Conservation (phyloP, 176 grass and related monocot genomes). For the Guadua angustifolia region DNA sequence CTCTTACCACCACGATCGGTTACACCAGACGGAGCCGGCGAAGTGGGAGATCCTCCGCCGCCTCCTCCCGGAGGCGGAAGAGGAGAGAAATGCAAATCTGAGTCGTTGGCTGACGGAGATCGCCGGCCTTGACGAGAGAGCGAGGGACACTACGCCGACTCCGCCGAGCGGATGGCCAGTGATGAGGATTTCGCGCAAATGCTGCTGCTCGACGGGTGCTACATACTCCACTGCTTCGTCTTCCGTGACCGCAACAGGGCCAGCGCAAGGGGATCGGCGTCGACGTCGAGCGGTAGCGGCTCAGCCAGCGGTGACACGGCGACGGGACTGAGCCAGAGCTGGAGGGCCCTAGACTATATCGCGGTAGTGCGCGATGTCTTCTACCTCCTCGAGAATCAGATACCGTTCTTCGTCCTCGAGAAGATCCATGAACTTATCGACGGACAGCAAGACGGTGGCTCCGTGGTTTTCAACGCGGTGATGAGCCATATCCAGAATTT, state of each 20-base stretch:
- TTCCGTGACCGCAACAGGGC: background rate
- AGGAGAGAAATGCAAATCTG: background rate
- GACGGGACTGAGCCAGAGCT: background rate
- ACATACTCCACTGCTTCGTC: background rate
- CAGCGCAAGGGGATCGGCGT: background rate
- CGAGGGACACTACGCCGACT: background rate
- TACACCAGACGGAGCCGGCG: background rate
- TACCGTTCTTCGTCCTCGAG: background rate
- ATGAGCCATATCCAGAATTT: background rate
- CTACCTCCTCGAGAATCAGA: slow-evolving; percentile 14
- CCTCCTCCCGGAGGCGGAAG: background rate
- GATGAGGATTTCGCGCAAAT: background rate
- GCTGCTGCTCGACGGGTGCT: background rate
- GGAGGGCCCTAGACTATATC: background rate
- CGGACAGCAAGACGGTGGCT: background rate
- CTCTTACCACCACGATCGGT: background rate
- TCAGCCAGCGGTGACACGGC: no score
- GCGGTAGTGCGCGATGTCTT: background rate
- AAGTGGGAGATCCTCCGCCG: background rate
- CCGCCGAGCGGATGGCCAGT: background rate
- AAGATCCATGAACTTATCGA: background rate
- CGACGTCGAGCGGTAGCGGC: no score
- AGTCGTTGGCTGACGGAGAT: background rate
- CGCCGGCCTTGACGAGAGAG: background rate
- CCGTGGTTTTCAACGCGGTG: background rate